A percentile compares a stretch with the other conserved stretches of the same genome.
phyloP scores from a whole-genome alignment of 345 rosid species.

The Rhodomyrtus tomentosa region DNA sequence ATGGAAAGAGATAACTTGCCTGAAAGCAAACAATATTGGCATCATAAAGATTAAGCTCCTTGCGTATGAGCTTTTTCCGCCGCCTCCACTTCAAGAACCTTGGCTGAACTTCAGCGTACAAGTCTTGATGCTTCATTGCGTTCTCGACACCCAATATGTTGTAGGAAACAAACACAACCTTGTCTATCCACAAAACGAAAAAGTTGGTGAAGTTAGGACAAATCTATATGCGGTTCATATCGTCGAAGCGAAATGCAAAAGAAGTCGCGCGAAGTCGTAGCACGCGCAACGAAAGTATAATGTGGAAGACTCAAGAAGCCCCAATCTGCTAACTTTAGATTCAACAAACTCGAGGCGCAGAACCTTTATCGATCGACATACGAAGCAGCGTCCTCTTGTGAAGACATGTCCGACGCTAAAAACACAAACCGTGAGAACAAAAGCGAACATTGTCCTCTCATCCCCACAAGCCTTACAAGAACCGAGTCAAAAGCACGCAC shows the following conservation, averaged over 20 bases:
- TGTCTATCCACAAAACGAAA: slow-evolving; percentile 24
- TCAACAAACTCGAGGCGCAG: background rate
- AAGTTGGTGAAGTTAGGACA: background rate
- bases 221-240: background rate
- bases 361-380: background rate
- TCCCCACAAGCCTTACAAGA: background rate
- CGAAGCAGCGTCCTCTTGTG: background rate
- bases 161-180: slow-evolving; percentile 53
- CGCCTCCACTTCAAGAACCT: slow-evolving; percentile 45
- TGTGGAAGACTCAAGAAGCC: background rate
- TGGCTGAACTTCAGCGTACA: slow-evolving; percentile 28
- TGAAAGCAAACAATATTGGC: slow-evolving; percentile 68
- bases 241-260: background rate
- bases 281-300: background rate
- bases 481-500: background rate
- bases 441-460: background rate
- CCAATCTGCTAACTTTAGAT: background rate
- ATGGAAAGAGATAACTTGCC: slow-evolving; percentile 24
- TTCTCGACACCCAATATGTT: slow-evolving; percentile 67
- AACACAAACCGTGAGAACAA: background rate
- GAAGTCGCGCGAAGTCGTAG: background rate
- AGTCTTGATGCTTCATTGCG: slow-evolving; percentile 53
- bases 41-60: slow-evolving; percentile 45
- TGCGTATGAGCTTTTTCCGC: slow-evolving; percentile 47
- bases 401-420: background rate